Evolutionary conservation across 2,329 filamentous ascomycete genomes (phyloP), one percentile per base, ranked within the genome.

Genomic region (Talaromyces sp.): DNA sequence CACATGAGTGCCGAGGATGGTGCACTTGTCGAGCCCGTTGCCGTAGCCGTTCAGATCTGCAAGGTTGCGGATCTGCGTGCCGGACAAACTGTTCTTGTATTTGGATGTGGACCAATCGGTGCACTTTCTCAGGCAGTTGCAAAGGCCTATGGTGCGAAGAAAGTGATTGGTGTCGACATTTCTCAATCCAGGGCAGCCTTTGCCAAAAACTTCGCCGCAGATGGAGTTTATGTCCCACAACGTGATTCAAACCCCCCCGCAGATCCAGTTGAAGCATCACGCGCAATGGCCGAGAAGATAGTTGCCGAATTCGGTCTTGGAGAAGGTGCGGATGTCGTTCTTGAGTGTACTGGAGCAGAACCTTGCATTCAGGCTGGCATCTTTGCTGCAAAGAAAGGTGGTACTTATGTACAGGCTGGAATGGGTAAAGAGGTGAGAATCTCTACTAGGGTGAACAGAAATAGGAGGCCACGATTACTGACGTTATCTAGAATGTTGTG

Each of bases 11-110:
- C 82, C 44, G 81, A 85, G 62, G 79, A 84, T 22, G 83, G 79
- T 1, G 83, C 82, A 0, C 69, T 85, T 7, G 77, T 83, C 1
- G 83, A 85, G 68, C 83, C 83, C 0, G 71, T 83, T 0, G 78
- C 82, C 0, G 81, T 85, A 0, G 82, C 82, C 0, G 80, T 82
- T 3, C 78, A 82, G 56, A 80, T 81, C 8, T 75, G 68, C 63
- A 77, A 77, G 55, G 70, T 76, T 1, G 80, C 77, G 0, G 70
- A 78, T 0, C 72, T 81, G 13, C 69, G 71, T 13, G 71, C 72
- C 0, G 72, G 76, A 0, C 75, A 81, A 57, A 80, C 76, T 0
- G 76, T 83, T 3, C 70, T 82, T 0, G 76, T 84, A 6, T 77
- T 83, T 25, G 82, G 82, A 0, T 81, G 80, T 10, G 81, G 81